Evolutionary conservation across 768 basidiomycete genomes (phyloP).

Genomic region (Rhodotorula diobovata): DNA sequence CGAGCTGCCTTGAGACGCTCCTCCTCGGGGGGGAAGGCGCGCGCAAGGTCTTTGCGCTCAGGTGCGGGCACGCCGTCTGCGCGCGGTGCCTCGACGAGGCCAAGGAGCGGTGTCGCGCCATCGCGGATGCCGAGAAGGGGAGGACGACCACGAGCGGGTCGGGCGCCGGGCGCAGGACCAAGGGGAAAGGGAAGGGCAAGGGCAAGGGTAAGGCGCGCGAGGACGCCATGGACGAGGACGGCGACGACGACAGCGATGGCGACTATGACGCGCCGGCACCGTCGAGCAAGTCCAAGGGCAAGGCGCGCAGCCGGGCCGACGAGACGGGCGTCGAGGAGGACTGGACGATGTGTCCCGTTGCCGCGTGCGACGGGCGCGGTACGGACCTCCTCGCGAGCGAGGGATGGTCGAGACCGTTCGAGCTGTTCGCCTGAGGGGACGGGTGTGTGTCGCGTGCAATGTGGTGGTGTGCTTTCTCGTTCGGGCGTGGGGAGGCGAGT

Average conservation of each 20-base stretch:
- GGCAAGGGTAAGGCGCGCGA: conserved; percentile 22
- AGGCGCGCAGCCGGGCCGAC: conserved; percentile 6
- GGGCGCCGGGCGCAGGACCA: background rate
- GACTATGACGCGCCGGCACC: background rate
- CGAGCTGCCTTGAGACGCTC: conserved; percentile 23
- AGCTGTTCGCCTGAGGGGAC: conserved; percentile 12
- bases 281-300: conserved; percentile 8
- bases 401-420: conserved; percentile 18
- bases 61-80: conserved; percentile 36
- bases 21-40: conserved; percentile 9
- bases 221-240: background rate
- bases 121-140: conserved; percentile 4
- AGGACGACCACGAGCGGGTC: background rate
- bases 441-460: no score
- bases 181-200: conserved; percentile 4
- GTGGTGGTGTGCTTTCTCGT: no score
- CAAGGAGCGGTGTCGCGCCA: conserved; percentile 7
- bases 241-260: background rate
- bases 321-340: conserved; percentile 29
- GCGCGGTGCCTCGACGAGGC: conserved; percentile 22
- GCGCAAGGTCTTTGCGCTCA: conserved; percentile 4
- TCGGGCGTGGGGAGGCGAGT: no score
- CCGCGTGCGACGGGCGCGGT: conserved; percentile 7
- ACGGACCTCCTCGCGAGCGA: conserved; percentile 15
- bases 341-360: conserved; percentile 34